A percentile compares a stretch with the other conserved stretches of the same genome.
phyloP scores from a whole-genome alignment of 1,284 basidiomycete species.

The Leccinum insigne region DNA sequence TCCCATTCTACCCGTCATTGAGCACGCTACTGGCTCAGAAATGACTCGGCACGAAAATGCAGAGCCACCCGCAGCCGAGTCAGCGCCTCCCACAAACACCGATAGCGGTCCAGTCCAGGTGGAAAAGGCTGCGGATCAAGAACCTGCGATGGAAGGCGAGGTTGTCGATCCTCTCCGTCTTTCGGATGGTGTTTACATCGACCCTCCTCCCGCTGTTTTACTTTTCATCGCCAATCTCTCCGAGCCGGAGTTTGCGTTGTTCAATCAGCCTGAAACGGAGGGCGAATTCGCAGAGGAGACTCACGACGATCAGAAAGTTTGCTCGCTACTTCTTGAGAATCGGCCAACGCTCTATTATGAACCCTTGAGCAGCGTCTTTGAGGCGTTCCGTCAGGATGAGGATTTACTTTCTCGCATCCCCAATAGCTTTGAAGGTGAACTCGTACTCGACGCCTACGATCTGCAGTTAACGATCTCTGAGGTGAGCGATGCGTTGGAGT shows the following conservation, averaged over 20 bases:
- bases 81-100: slow-evolving; percentile 3
- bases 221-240: slow-evolving; percentile 48
- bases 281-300: slow-evolving; percentile 28
- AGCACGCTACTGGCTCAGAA: slow-evolving; percentile 8
- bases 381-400: slow-evolving; percentile 63
- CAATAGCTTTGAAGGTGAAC: slow-evolving; percentile 56
- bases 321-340: slow-evolving; percentile 52
- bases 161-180: slow-evolving; percentile 59
- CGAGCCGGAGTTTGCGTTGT: slow-evolving; percentile 50
- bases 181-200: slow-evolving; percentile 69
- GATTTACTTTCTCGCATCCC: slow-evolving; percentile 43
- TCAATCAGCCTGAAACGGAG: slow-evolving; percentile 46
- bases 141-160: slow-evolving; percentile 11
- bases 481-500: slow-evolving; percentile 40
- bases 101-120: slow-evolving; percentile 8
- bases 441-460: slow-evolving; percentile 67
- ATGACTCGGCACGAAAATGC: slow-evolving; percentile 10
- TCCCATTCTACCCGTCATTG: slow-evolving; percentile 1
- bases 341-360: slow-evolving; percentile 73
- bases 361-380: slow-evolving; percentile 64
- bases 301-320: slow-evolving; percentile 17
- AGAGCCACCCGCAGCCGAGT: slow-evolving; percentile 14
- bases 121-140: slow-evolving; percentile 13
- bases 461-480: slow-evolving; percentile 63
- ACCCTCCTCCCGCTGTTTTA: slow-evolving; percentile 71